phyloP scores from a whole-genome alignment of 2,329 filamentous ascomycete species.

The Colletotrichum sp. region DNA sequence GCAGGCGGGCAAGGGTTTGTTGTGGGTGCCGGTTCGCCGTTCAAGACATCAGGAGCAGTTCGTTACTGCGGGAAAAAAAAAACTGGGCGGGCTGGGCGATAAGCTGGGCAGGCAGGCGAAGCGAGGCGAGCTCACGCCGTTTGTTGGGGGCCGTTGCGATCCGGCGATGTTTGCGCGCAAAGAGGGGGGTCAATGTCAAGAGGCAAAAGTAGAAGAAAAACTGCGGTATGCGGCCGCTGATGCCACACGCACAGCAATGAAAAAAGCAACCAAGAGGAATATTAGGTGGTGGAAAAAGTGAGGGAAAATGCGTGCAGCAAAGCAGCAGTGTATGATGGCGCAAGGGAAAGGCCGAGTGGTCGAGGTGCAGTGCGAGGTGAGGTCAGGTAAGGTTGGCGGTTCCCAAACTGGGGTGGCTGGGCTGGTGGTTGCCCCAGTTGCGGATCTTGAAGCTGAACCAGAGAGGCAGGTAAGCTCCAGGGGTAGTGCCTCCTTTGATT shows the following conservation, averaged over 20 bases:
- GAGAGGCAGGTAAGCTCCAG: constrained; percentile 5
- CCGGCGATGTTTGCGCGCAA: constrained; percentile 11
- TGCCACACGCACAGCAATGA: constrained; percentile 6
- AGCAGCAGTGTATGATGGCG: neutral
- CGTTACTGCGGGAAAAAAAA: constrained; percentile 17
- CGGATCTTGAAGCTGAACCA: constrained; percentile 18
- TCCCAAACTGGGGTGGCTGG: constrained; percentile 20
- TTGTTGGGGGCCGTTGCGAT: neutral
- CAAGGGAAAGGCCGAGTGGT: constrained; percentile 6
- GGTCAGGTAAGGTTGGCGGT: constrained; percentile 3
- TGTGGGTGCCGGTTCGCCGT: constrained; percentile 18
- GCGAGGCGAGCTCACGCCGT: constrained; percentile 4
- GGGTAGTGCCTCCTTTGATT: neutral
- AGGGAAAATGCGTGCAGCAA: neutral
- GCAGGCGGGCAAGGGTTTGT: constrained; percentile 19
- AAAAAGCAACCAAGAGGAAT: neutral
- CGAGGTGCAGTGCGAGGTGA: neutral
- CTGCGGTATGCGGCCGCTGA: neutral
- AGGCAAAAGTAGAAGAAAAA: neutral
- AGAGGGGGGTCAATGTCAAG: neutral
- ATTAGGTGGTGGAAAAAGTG: neutral
- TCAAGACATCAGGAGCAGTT: constrained; percentile 20
- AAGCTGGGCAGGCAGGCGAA: neutral
- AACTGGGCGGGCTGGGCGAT: constrained; percentile 18
- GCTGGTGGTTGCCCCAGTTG: constrained; percentile 11